phyloP scores from a whole-genome alignment of 1,139 yeast genomes.

The Suhomyces taliae region DNA sequence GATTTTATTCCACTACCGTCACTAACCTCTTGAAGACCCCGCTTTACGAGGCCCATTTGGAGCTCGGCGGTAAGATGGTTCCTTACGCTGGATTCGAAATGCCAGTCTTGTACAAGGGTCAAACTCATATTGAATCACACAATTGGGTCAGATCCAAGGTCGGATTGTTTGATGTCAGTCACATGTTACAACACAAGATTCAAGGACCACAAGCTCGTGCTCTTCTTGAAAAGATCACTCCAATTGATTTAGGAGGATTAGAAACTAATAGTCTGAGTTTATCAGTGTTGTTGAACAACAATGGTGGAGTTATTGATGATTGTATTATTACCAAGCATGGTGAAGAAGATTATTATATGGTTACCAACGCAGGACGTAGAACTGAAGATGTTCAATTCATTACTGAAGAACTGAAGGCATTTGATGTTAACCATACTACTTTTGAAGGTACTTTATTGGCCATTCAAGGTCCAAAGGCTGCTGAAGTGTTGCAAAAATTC shows the following conservation, averaged over 20 bases:
- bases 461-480: constrained; percentile 87
- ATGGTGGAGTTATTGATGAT: constrained; percentile 90
- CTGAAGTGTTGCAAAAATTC: constrained; percentile 61
- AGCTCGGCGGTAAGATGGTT: constrained; percentile 85
- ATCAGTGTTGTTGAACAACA: constrained; percentile 70
- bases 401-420: constrained; percentile 46
- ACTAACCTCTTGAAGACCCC: constrained; percentile 63
- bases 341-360: constrained; percentile 78
- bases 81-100: constrained; percentile 93
- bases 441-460: constrained; percentile 83
- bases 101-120: constrained; percentile 87
- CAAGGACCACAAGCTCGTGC: constrained; percentile 67
- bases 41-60: constrained; percentile 73
- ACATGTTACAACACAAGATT: constrained; percentile 88
- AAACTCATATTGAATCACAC: constrained; percentile 88
- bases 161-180: constrained; percentile 94
- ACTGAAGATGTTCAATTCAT: constrained; percentile 74
- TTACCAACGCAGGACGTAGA: constrained; percentile 96
- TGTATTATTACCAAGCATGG: constrained; percentile 85
- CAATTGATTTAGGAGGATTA: constrained; percentile 69
- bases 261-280: constrained; percentile 65
- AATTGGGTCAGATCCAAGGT: constrained; percentile 87
- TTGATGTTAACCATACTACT: constrained; percentile 55
- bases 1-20: constrained; percentile 26
- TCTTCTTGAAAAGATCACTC: constrained; percentile 77